Base-by-base conservation (phyloP, 2,329 filamentous ascomycete species). In the Dactylellina sp. region DNA sequence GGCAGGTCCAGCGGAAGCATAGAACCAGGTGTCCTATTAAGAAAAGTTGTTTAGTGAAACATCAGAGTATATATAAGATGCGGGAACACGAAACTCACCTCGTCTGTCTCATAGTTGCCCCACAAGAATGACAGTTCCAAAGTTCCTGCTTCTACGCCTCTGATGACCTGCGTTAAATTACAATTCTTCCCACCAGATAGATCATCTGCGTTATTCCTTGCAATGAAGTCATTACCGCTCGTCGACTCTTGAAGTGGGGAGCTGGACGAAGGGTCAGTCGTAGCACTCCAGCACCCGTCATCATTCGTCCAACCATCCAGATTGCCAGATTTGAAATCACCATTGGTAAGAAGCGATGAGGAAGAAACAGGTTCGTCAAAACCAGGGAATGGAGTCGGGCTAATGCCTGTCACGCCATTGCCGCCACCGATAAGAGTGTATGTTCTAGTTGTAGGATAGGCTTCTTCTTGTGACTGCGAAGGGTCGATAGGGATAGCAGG, bases 11-110 rank as follows among this genome's bases (percentile, higher is more conserved):
- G 61, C 61, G 22, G 61, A 57, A 18, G 46, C 61, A 18, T 65
- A 65, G n/a, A 65, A 56, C 61, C 61, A 65, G 9, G 61, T 65
- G 14, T 57, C 25, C 61, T 65, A 49, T 55, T 18, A 46, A 46
- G 47, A 20, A 16, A 9, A 20, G 44, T n/a, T n/a, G n/a, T n/a
- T n/a, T n/a, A n/a, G n/a, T n/a, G n/a, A n/a, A n/a, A n/a, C n/a
- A n/a, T n/a, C n/a, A n/a, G n/a, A n/a, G n/a, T n/a, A n/a, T n/a
- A n/a, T n/a, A n/a, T n/a, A n/a, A n/a, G n/a, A n/a, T n/a, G n/a
- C n/a, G n/a, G n/a, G n/a, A n/a, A n/a, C n/a, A n/a, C n/a, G 28
- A 22, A 18, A 49, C 57, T 28, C 35, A 65, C 61, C 24, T 56
- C 14, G 11, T 65, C 42, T 24, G 24, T 18, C 7, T 47, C 50